Evolutionary conservation across 169 alveolate genomes (phyloP).

Genomic region (Plasmodium gaboni): DNA sequence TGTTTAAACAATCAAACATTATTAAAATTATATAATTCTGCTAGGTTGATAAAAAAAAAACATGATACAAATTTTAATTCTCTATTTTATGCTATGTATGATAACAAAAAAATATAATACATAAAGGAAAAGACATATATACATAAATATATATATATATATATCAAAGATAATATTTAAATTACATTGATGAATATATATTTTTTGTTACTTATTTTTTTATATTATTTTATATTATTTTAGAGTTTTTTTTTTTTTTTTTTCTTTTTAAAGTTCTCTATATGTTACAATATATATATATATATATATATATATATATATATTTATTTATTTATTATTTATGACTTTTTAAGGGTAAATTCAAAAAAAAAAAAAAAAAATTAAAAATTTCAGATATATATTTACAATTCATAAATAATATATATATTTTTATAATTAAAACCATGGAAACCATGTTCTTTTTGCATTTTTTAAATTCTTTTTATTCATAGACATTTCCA

Average conservation of each 20-base stretch:
- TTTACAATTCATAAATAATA: background rate
- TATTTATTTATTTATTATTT: no score
- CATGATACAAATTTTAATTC: conserved; percentile 67
- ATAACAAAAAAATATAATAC: conserved; percentile 12
- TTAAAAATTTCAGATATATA: no score
- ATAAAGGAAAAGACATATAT: background rate
- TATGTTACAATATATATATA: no score
- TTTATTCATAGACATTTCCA: conserved; percentile 59
- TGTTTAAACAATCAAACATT: conserved; percentile 51
- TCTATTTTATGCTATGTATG: conserved; percentile 75
- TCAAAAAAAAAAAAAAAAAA: no score
- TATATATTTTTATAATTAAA: conserved; percentile 3
- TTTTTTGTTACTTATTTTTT: no score
- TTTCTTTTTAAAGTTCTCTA: no score
- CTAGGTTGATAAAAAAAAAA: conserved; percentile 58
- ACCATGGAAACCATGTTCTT: conserved; percentile 75
- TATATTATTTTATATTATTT: no score
- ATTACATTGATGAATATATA: no score
- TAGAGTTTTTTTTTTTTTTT: no score
- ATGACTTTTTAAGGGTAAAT: no score
- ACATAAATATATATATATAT: conserved; percentile 1
- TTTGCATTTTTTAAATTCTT: conserved; percentile 35
- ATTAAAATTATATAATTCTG: conserved; percentile 49
- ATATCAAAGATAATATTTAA: conserved; percentile 26
- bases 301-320: no score